Evolutionary conservation across 2,329 filamentous ascomycete genomes (phyloP).

Genomic region (Fusarium tanahbumbuense): DNA sequence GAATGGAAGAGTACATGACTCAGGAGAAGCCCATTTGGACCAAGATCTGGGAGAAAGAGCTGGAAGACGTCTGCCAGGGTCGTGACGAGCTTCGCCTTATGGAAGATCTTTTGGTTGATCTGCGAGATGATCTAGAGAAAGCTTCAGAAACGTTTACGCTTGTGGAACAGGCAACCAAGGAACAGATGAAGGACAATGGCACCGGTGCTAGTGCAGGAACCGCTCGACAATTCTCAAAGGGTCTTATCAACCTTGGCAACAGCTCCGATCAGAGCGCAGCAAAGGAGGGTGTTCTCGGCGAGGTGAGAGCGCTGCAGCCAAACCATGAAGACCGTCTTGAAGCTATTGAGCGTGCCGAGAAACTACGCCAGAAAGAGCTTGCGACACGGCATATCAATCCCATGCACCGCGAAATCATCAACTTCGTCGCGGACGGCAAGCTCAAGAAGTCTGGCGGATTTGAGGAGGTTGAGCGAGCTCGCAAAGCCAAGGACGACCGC

Average conservation of each 20-base stretch:
- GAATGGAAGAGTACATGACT: constrained; percentile 91
- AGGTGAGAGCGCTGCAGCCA: constrained; percentile 91
- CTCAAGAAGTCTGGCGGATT: constrained; percentile 96
- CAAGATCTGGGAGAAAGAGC: constrained; percentile 98
- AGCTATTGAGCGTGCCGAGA: constrained; percentile 97
- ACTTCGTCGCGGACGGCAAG: constrained; percentile 89
- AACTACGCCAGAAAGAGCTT: constrained; percentile 88
- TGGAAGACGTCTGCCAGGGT: constrained; percentile 95
- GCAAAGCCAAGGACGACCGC: constrained; percentile 86
- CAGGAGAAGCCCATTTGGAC: constrained; percentile 97
- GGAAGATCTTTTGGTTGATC: constrained; percentile 91
- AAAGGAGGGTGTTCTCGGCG: constrained; percentile 90
- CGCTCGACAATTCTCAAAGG: constrained; percentile 67
- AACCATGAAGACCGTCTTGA: constrained; percentile 95
- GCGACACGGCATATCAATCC: constrained; percentile 78
- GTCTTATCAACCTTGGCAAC: constrained; percentile 64
- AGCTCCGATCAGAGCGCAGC: constrained; percentile 78
- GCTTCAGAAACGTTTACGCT: constrained; percentile 92
- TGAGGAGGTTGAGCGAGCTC: constrained; percentile 89
- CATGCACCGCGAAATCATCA: constrained; percentile 85
- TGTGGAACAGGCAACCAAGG: constrained; percentile 97
- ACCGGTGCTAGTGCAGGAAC: constrained; percentile 62
- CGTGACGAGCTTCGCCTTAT: constrained; percentile 94
- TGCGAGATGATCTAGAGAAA: constrained; percentile 95
- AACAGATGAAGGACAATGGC: constrained; percentile 85